phyloP scores from a whole-genome alignment of 192 early-diverging fungal species.

The Chytriomyces sp. region DNA sequence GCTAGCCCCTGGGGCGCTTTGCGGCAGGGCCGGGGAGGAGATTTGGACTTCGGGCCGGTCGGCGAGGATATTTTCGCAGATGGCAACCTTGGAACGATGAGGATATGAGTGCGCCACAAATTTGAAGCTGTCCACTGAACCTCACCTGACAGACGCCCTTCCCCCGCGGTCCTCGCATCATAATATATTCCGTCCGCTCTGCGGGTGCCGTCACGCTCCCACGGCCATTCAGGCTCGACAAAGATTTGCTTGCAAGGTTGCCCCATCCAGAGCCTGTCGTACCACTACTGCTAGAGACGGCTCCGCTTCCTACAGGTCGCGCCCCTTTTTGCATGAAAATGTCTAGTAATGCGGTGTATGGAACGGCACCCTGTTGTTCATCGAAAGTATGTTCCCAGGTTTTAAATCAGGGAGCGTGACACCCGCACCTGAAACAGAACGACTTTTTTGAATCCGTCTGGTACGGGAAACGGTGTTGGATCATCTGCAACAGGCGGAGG shows the following conservation, averaged over 20 bases:
- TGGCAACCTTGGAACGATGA: conserved; percentile 17
- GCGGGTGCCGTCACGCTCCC: conserved; percentile 42
- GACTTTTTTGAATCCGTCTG: conserved; percentile 66
- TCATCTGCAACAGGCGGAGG: conserved; percentile 42
- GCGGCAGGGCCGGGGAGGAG: not conserved
- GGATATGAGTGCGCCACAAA: not conserved
- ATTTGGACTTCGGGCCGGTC: not conserved
- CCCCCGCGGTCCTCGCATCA: conserved; percentile 91
- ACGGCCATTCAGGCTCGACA: conserved; percentile 16
- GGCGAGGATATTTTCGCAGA: conserved; percentile 25
- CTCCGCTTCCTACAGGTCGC: conserved; percentile 29
- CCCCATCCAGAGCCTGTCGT: conserved; percentile 62
- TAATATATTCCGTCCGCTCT: conserved; percentile 87
- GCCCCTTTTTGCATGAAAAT: conserved; percentile 78
- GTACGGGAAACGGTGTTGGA: conserved; percentile 56
- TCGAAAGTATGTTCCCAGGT: not conserved
- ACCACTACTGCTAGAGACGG: conserved; percentile 57
- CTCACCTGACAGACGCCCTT: conserved; percentile 85
- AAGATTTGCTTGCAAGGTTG: conserved; percentile 2
- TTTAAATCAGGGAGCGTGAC: too few species aligned
- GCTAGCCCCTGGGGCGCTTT: not conserved
- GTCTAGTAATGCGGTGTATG: conserved; percentile 78
- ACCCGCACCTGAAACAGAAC: conserved; percentile 65
- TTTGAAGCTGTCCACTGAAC: not conserved
- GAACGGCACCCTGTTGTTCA: conserved; percentile 77